Conservation (phyloP, 1,284 basidiomycete species). For the Tranzscheliella williamsii region DNA sequence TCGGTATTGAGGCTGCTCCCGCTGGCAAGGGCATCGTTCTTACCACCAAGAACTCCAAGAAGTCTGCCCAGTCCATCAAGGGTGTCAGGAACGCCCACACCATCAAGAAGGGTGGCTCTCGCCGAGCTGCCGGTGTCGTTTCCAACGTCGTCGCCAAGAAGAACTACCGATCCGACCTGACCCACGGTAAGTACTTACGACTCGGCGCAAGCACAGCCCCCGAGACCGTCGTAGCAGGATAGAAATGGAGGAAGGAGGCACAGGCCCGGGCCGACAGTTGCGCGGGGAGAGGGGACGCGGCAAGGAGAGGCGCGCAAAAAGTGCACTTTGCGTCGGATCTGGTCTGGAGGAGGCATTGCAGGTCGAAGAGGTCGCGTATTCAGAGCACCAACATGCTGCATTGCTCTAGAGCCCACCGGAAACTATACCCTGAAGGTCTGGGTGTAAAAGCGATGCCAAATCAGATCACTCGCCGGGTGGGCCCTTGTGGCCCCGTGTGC, state of each 20-base stretch:
- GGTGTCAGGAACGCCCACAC: conserved; percentile 26
- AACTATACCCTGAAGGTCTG: conserved; percentile 48
- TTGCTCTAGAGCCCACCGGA: conserved; percentile 61
- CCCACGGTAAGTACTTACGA: conserved; percentile 54
- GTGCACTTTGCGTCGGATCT: too few species aligned
- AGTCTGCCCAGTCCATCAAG: conserved; percentile 35
- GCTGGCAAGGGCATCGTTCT: conserved; percentile 49
- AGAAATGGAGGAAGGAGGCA: too few species aligned
- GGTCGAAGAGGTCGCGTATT: too few species aligned
- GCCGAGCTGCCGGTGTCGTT: conserved; percentile 52
- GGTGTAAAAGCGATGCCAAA: conserved; percentile 61
- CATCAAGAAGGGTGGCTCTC: conserved; percentile 49
- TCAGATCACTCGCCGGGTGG: conserved; percentile 5
- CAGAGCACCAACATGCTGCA: too few species aligned
- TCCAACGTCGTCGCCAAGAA: conserved; percentile 55
- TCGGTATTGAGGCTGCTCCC: conserved; percentile 48
- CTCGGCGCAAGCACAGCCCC: too few species aligned
- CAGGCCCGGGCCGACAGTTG: too few species aligned
- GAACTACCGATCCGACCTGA: conserved; percentile 58
- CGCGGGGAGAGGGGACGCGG: too few species aligned
- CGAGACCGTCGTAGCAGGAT: too few species aligned
- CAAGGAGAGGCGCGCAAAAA: too few species aligned
- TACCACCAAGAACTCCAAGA: conserved; percentile 56
- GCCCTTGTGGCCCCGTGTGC: not conserved
- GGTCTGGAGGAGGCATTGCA: too few species aligned